A percentile compares a stretch with the other conserved stretches of the same genome.
Evolutionary conservation across 1,284 basidiomycete genomes (phyloP).

Genomic region (Mycena sp.): DNA sequence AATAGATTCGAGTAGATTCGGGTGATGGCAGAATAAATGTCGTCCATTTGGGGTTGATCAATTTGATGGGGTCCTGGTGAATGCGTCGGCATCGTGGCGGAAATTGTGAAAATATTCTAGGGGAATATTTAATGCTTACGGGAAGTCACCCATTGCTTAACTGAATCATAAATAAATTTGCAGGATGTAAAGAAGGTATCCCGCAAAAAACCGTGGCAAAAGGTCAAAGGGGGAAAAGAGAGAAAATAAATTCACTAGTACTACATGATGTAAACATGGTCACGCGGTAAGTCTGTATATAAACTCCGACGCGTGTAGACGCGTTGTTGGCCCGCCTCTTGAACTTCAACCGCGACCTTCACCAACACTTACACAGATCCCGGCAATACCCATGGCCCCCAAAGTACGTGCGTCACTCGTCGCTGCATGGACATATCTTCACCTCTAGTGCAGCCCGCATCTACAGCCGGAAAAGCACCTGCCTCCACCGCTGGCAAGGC

Average conservation of each 20-base stretch:
- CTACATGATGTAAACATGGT: neutral
- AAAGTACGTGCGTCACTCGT: slow-evolving; percentile 51
- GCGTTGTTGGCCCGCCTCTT: slow-evolving; percentile 17
- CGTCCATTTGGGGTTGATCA: too few species aligned
- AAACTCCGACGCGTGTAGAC: slow-evolving; percentile 13
- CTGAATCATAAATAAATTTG: too few species aligned
- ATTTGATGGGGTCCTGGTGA: too few species aligned
- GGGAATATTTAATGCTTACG: too few species aligned
- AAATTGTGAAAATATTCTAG: too few species aligned
- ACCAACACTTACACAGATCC: too few species aligned
- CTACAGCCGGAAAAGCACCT: slow-evolving; percentile 85
- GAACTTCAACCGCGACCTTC: neutral
- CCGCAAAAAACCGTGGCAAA: neutral
- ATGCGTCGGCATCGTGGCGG: too few species aligned
- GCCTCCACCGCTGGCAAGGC: slow-evolving; percentile 86
- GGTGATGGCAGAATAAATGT: too few species aligned
- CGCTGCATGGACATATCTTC: neutral
- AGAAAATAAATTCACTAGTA: neutral
- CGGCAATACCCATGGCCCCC: neutral
- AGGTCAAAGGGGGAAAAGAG: neutral
- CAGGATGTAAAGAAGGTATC: too few species aligned
- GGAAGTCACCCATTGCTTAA: too few species aligned
- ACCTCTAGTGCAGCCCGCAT: slow-evolving; percentile 57
- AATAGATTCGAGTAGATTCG: too few species aligned
- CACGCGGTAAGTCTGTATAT: slow-evolving; percentile 2